Base-by-base conservation (phyloP, 2,329 filamentous ascomycete species). In the Raffaelea ambrosiae region DNA sequence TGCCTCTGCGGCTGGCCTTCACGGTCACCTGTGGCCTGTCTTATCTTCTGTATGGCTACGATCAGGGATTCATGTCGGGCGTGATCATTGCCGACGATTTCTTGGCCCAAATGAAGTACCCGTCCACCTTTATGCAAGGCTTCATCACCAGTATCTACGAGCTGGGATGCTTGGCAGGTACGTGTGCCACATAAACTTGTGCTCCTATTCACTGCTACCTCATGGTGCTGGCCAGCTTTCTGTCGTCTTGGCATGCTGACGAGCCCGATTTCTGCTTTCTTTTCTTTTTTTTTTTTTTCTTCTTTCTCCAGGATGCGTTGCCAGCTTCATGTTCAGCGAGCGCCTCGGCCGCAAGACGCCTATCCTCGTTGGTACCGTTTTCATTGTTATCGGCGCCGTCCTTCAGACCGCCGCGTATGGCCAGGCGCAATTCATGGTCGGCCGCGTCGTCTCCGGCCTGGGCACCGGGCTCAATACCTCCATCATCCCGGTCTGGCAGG, bases 401-500 rank as follows among this genome's bases (percentile, higher is more conserved):
- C 72, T 84, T 31, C 81, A 84, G 57, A 41, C 45, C 62, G 75
- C 38, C 65, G 50, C 61, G 5, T 49, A 53, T 11, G 61, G 66
- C 1, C 51, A 68, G 35, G 66, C 69, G 3, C 71, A 74, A 55
- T 66, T 74, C 54, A 70, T 73, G 44, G 59, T 71, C 43, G 71
- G 71, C 11, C 60, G 73, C 42, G 66, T 74, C 9, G 61, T 77
- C 7, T 76, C 73, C 14, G 74, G 74, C 19, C 57, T 77, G 4
- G 74, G 74, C 2, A 76, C 76, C 52, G 73, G 73, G 11, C 69
- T 74, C 53, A 73, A 72, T 50, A 73, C 44, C 67, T 1, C 66
- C 63, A 3, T 66, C 3, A 71, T 72, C 48, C 43, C 43, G 53
- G 71, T 69, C 13, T 72, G 71, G 50, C 70, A 72, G 65, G 69